Percentiles rank a stretch among this genome's conserved stretches.
These are phyloP conservation scores for Lathyrus aphaca DNA, from an alignment of 306 rosid species.

Conservation along the genomic window DNA sequence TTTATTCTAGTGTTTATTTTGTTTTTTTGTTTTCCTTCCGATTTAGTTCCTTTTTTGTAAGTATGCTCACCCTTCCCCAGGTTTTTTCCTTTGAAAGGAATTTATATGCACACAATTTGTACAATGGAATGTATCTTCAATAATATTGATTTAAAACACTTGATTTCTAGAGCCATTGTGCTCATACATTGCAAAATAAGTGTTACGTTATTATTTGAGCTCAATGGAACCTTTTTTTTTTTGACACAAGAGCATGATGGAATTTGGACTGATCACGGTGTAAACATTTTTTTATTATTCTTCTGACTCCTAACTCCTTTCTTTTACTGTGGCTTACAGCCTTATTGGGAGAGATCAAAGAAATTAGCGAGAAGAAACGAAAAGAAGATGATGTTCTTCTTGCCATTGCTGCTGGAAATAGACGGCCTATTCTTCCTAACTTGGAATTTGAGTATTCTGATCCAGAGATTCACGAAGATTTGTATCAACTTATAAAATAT, in stretches of 20 bases:
- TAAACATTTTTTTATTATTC: background rate
- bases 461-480: conserved; percentile 84
- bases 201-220: background rate
- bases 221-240: background rate
- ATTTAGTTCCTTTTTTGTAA: conserved; percentile 13
- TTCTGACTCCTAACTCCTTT: conserved; percentile 32
- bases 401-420: conserved; percentile 93
- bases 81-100: conserved; percentile 4
- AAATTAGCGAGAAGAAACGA: conserved; percentile 89
- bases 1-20: conserved; percentile 3
- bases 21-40: background rate
- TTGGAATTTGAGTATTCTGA: conserved; percentile 86
- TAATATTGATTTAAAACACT: background rate
- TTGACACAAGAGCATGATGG: too few relatives aligned
- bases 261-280: conserved; percentile 3
- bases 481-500: conserved; percentile 88
- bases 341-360: conserved; percentile 89
- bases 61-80: background rate
- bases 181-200: conserved; percentile 12
- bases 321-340: conserved; percentile 59
- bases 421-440: conserved; percentile 82
- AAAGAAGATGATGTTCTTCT: conserved; percentile 92
- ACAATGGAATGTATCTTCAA: conserved; percentile 16
- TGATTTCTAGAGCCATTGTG: background rate
- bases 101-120: conserved; percentile 19